A percentile compares a stretch with the other conserved stretches of the same genome.
Evolutionary conservation across 139 green algal genomes (phyloP).

Genomic region (Tetradesmus obliquus): DNA sequence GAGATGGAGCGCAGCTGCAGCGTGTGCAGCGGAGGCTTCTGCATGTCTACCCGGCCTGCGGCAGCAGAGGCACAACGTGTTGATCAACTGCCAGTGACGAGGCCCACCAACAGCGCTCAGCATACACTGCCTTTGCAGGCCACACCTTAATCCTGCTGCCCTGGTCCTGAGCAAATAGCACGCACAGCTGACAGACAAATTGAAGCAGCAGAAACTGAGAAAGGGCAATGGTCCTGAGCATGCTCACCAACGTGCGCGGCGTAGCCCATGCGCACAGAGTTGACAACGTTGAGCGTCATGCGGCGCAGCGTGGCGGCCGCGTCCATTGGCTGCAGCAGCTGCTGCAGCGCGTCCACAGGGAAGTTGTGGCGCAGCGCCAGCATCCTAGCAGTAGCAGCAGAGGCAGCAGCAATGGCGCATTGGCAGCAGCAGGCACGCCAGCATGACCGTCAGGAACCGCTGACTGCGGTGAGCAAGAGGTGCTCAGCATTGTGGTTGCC

Average conservation of each 20-base stretch:
- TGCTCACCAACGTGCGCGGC: not conserved
- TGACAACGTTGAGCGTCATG: constrained; percentile 21
- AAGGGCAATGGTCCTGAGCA: no score
- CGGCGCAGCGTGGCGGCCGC: not conserved
- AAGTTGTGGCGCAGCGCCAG: not conserved
- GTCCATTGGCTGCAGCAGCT: not conserved
- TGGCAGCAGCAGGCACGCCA: no score
- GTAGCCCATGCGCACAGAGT: not conserved
- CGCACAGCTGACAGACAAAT: no score
- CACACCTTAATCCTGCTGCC: no score
- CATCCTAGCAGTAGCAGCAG: not conserved
- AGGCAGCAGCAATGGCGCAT: no score
- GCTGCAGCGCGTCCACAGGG: not conserved
- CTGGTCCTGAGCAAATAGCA: no score
- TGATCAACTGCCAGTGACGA: no score
- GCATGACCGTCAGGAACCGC: no score
- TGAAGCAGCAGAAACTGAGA: no score
- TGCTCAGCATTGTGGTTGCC: not conserved
- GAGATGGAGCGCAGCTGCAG: not conserved
- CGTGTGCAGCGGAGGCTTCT: not conserved
- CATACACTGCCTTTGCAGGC: no score
- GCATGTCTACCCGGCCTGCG: not conserved
- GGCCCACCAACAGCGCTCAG: no score
- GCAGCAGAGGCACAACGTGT: not conserved
- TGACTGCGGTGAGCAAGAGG: no score